These are phyloP conservation scores for Candida dajiaensis DNA, from an alignment of 805 yeast species.

Conservation along the genomic window DNA sequence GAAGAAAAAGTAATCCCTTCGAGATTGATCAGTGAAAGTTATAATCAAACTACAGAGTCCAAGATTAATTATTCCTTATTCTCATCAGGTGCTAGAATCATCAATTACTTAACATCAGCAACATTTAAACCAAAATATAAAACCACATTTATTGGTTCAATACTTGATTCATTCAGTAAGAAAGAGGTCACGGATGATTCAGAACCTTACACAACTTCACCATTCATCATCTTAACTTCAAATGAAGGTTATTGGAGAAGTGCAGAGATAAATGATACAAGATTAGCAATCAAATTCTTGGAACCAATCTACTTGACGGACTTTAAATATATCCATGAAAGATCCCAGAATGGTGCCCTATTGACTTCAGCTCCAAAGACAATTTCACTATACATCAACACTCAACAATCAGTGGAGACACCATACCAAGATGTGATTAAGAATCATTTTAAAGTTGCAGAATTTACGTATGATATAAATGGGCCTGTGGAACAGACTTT, in stretches of 20 bases:
- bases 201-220: constrained; percentile 9
- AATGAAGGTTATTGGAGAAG: constrained; percentile 23
- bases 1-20: constrained; percentile 4
- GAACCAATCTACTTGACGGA: constrained; percentile 34
- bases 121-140: constrained; percentile 23
- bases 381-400: constrained; percentile 22
- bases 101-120: constrained; percentile 30
- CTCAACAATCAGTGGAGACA: constrained; percentile 1
- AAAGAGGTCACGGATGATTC: background rate
- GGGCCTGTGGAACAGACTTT: constrained; percentile 24
- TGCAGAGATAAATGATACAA: constrained; percentile 2
- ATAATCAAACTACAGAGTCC: constrained; percentile 11
- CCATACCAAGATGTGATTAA: constrained; percentile 7
- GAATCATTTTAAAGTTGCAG: constrained; percentile 22
- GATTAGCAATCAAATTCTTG: constrained; percentile 31
- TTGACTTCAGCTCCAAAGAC: constrained; percentile 35
- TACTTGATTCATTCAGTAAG: background rate
- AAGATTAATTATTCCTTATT: constrained; percentile 30
- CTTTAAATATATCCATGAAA: constrained; percentile 30
- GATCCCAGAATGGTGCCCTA: constrained; percentile 31
- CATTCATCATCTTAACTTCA: constrained; percentile 18
- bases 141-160: background rate
- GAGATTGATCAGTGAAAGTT: constrained; percentile 3
- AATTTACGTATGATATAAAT: constrained; percentile 23
- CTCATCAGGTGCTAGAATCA: constrained; percentile 31